Conservation (phyloP, 1,139 yeast genomes). For the Geotrichum histeridarum region DNA sequence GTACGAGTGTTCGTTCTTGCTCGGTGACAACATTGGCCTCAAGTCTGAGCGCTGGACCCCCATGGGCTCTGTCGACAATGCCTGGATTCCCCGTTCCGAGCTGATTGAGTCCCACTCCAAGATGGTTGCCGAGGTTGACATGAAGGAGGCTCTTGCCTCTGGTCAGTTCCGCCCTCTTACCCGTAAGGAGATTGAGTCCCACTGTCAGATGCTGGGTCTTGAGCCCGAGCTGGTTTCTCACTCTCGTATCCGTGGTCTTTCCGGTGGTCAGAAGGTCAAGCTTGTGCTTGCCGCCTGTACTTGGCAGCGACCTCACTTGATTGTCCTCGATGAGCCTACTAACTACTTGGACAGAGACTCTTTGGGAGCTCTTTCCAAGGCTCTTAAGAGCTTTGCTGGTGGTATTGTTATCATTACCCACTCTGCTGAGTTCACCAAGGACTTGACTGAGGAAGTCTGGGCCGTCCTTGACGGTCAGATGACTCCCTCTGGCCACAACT, state of each 20-base stretch:
- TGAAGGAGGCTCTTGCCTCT: constrained; percentile 99
- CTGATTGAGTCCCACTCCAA: constrained; percentile 96
- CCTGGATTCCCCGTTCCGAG: constrained; percentile 99
- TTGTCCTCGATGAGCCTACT: constrained; percentile 93
- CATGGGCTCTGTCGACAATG: constrained; percentile 99
- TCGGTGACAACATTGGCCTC: constrained; percentile 98
- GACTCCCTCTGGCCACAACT: constrained; percentile 99
- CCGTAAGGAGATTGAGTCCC: constrained; percentile 98
- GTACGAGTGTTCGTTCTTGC: constrained; percentile 93
- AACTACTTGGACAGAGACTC: constrained; percentile 99
- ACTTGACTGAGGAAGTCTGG: constrained; percentile 99
- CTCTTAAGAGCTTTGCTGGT: constrained; percentile 97
- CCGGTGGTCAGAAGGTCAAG: constrained; percentile 99
- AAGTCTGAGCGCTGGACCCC: constrained; percentile 99
- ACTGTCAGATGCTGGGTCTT: constrained; percentile 97
- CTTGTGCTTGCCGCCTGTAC: constrained; percentile 99
- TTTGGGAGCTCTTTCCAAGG: constrained; percentile 98
- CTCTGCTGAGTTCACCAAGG: constrained; percentile 99
- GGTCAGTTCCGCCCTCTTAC: constrained; percentile 99
- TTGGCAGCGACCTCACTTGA: constrained; percentile 99
- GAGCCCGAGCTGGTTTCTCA: constrained; percentile 98
- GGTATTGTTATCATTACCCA: constrained; percentile 99
- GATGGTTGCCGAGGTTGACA: constrained; percentile 99
- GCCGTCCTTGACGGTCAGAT: constrained; percentile 95
- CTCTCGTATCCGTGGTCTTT: constrained; percentile 99